Percentiles rank a stretch among this genome's conserved stretches.
Conservation (phyloP, 306 rosid genomes). For the Ammopiptanthus mongolicus region DNA sequence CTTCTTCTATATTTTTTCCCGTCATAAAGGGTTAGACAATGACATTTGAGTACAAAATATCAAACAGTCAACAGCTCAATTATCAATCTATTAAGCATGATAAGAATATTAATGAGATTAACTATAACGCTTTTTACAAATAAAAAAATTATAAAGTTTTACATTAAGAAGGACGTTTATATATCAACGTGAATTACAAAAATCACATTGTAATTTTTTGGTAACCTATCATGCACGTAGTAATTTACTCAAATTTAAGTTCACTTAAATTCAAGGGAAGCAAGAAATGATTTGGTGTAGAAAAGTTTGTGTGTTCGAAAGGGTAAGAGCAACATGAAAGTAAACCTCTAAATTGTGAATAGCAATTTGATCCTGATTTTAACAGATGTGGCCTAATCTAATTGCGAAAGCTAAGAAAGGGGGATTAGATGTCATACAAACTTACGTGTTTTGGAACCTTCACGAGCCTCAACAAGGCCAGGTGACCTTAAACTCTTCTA, state of each 20-base stretch:
- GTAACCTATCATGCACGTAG: neutral
- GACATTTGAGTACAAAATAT: neutral
- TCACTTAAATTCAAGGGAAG: neutral
- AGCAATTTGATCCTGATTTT: neutral
- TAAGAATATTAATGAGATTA: neutral
- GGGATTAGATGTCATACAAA: constrained; percentile 76
- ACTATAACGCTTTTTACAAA: neutral
- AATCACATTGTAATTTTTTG: neutral
- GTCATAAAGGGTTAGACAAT: neutral
- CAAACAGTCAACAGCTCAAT: neutral
- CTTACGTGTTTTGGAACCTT: constrained; percentile 91
- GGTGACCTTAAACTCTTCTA: constrained; percentile 30
- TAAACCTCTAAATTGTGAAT: neutral
- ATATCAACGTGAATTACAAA: neutral
- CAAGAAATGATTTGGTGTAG: neutral
- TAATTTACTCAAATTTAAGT: neutral
- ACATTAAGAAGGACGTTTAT: neutral
- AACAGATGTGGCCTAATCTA: constrained; percentile 81
- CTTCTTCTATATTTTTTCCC: neutral
- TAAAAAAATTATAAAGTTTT: too few species aligned
- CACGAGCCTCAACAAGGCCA: constrained; percentile 72
- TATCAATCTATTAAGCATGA: neutral
- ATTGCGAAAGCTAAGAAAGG: constrained; percentile 79
- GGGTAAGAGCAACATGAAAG: neutral
- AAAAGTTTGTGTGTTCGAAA: neutral